A percentile compares a stretch with the other conserved stretches of the same genome.
Evolutionary conservation across 768 basidiomycete species (phyloP).

Genomic region (Neoboletus subvelutipes): DNA sequence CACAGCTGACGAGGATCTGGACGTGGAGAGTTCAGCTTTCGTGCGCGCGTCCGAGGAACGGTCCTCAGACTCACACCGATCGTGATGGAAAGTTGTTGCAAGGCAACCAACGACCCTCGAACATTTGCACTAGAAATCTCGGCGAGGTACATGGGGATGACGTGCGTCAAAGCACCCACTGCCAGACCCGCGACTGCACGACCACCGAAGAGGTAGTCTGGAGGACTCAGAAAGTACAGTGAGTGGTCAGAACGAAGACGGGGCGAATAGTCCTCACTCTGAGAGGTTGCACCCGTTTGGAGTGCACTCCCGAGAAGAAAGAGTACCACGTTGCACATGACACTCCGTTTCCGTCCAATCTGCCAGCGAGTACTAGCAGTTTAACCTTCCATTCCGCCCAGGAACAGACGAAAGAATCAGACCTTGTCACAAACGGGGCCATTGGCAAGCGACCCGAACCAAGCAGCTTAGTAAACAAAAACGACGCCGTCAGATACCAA

Average conservation of each 20-base stretch:
- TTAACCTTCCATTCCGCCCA: background rate
- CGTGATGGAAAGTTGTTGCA: constrained; percentile 38
- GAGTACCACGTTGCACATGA: constrained; percentile 30
- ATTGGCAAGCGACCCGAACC: constrained; percentile 31
- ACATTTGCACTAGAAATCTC: constrained; percentile 40
- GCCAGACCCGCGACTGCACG: constrained; percentile 25
- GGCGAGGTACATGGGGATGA: constrained; percentile 36
- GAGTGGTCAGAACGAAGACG: background rate
- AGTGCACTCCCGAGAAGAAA: constrained; percentile 33
- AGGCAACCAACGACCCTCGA: constrained; percentile 37
- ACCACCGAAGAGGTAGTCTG: constrained; percentile 31
- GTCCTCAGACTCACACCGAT: constrained; percentile 29
- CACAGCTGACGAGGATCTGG: constrained; percentile 35
- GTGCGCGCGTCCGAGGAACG: background rate
- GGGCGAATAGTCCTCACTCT: constrained; percentile 3
- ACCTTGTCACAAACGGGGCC: constrained; percentile 35
- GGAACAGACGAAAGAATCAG: background rate
- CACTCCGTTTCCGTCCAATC: constrained; percentile 29
- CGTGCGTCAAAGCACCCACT: constrained; percentile 23
- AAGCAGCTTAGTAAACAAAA: constrained; percentile 29
- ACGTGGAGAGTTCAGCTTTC: background rate
- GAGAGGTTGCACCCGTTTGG: constrained; percentile 31
- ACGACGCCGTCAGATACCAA: constrained; percentile 6
- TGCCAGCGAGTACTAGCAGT: background rate
- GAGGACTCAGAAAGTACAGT: background rate